Evolutionary conservation across 495 filamentous ascomycete species (phyloP), one percentile per base, ranked within the genome.

Genomic region (Hypoxylon lienhwacheense): DNA sequence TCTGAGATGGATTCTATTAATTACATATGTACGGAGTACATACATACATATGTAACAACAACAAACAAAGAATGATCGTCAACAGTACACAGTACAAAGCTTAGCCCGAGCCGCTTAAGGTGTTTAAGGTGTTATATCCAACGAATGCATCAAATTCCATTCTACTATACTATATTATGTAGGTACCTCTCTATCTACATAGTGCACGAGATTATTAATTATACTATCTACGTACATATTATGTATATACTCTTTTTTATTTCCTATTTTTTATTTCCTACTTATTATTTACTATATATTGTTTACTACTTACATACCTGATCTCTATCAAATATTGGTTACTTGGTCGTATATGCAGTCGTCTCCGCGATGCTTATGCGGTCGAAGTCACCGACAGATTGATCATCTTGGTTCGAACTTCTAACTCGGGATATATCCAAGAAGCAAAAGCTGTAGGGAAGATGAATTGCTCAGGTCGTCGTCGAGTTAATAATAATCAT

Each of bases 51-150:
- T n/a, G n/a, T n/a, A n/a, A n/a, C n/a, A n/a, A n/a, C 46, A 33
- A 40, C 19, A 44, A 40, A 49, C 56, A 59, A 54, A 49, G 39
- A 45, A 60, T 43, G 56, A 60, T 60, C 56, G 20, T 52, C 17
- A 40, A n/a, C n/a, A n/a, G n/a, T n/a, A n/a, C n/a, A n/a, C n/a
- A n/a, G n/a, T n/a, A n/a, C n/a, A n/a, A n/a, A 41, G 26, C 56
- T 55, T 60, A 35, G 45, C 51, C 51, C 57, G 57, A 61, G 57
- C 57, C 57, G 57, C 57, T 40, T 61, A 54, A 47, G n/a, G n/a
- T 33, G 36, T 47, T 2, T 2, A 5, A 17, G n/a, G 19, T 26
- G 10, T 8, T 31, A 45, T 4, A n/a, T 21, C 11, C 2, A 10
- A 31, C 26, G 16, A 25, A 21, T 20, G 4, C 5, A 32, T 6